Conservation (phyloP, 148 eudicot genomes). For the Chenopodium quinoa region DNA sequence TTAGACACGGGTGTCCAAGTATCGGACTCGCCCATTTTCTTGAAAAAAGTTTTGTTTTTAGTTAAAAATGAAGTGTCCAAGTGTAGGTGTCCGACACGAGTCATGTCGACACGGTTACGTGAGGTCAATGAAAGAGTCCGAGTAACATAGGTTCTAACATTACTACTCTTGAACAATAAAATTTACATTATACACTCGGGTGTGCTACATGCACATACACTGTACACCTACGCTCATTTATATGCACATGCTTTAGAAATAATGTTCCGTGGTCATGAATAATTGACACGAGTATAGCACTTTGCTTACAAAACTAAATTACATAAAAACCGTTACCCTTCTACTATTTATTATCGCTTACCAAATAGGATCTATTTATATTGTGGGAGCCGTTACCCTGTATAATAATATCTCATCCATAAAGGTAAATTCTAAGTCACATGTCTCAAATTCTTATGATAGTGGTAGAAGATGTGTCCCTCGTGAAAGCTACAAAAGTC, state of each 20-base stretch:
- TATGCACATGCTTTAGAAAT: neutral
- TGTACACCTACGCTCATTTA: neutral
- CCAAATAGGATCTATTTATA: neutral
- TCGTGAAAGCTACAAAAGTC: neutral
- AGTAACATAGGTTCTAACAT: too few relatives aligned
- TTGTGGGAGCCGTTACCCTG: too few relatives aligned
- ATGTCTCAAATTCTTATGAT: neutral
- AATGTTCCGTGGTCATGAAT: too few relatives aligned
- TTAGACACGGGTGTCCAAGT: too few relatives aligned
- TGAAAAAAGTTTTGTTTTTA: too few relatives aligned
- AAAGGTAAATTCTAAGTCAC: too few relatives aligned
- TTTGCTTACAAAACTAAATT: neutral
- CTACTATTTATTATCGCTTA: neutral
- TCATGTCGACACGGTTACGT: too few relatives aligned
- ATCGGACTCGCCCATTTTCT: too few relatives aligned
- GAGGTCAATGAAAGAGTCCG: too few relatives aligned
- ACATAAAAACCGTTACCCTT: neutral
- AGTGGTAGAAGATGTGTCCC: neutral
- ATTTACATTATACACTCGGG: neutral
- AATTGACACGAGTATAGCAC: neutral
- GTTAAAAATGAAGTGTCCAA: too few relatives aligned
- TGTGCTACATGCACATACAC: neutral
- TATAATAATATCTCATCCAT: neutral
- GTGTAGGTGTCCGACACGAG: too few relatives aligned
- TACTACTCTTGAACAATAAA: neutral